Evolutionary conservation across 2,329 filamentous ascomycete genomes (phyloP).

Genomic region (Trichothecium sympodiale): DNA sequence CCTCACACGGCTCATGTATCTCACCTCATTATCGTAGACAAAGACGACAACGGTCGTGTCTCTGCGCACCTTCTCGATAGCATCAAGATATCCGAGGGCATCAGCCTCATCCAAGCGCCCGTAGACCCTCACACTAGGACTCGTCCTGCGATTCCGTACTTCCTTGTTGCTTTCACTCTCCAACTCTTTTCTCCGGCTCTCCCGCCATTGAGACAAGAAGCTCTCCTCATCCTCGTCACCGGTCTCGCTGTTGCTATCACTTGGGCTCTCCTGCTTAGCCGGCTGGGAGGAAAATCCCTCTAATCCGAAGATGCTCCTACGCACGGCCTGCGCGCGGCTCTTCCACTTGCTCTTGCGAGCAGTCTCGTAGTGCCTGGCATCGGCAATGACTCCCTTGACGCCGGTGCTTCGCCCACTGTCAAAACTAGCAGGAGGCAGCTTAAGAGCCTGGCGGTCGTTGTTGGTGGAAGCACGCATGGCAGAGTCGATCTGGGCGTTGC

Average conservation of each 20-base stretch:
- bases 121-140: constrained; percentile 66
- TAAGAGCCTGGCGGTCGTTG: constrained; percentile 35
- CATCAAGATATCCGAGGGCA: constrained; percentile 86
- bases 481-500: constrained; percentile 45
- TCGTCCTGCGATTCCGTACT: constrained; percentile 56
- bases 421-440: constrained; percentile 51
- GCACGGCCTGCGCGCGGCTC: constrained; percentile 38
- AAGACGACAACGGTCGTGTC: constrained; percentile 86
- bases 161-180: constrained; percentile 45
- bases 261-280: background rate
- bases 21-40: constrained; percentile 79
- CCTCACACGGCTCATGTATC: constrained; percentile 13
- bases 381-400: constrained; percentile 79
- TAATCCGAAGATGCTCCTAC: constrained; percentile 43
- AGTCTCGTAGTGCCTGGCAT: constrained; percentile 66
- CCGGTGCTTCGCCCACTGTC: constrained; percentile 64
- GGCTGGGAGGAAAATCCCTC: constrained; percentile 13
- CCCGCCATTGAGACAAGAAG: constrained; percentile 79
- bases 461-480: constrained; percentile 54
- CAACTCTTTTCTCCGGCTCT: constrained; percentile 68
- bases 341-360: constrained; percentile 48
- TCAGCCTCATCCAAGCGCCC: constrained; percentile 77
- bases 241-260: constrained; percentile 30
- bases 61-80: constrained; percentile 76
- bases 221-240: constrained; percentile 57